These are phyloP conservation scores for Xenoacremonium recifei DNA, from an alignment of 2,329 filamentous ascomycete genomes.

Conservation along the genomic window DNA sequence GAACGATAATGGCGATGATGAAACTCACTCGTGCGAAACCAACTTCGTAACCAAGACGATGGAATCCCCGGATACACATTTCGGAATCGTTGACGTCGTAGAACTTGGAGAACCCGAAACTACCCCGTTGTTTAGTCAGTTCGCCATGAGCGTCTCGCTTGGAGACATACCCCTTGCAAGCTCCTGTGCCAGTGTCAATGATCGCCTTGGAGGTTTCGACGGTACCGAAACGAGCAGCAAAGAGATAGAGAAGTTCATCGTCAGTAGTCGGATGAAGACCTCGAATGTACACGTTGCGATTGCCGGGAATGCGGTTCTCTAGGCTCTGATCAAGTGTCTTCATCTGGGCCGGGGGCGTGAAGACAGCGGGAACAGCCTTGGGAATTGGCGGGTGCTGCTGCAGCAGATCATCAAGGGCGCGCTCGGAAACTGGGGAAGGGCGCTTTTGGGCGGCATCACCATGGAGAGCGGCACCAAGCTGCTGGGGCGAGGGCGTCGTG, in stretches of 20 bases:
- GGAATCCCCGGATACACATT: slow-evolving; percentile 94
- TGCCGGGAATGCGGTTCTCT: slow-evolving; percentile 85
- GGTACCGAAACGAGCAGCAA: slow-evolving; percentile 83
- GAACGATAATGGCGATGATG: too few species aligned
- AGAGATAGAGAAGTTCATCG: slow-evolving; percentile 80
- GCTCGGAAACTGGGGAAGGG: slow-evolving; percentile 40
- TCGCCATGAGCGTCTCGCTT: too few species aligned
- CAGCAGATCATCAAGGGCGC: slow-evolving; percentile 62
- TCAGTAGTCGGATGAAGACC: slow-evolving; percentile 94
- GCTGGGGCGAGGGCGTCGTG: slow-evolving; percentile 65
- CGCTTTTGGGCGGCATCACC: slow-evolving; percentile 42
- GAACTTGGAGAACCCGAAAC: slow-evolving; percentile 98
- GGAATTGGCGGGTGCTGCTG: slow-evolving; percentile 81
- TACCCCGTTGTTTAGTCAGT: slow-evolving; percentile 40
- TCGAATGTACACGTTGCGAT: slow-evolving; percentile 97
- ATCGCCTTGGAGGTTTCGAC: slow-evolving; percentile 98
- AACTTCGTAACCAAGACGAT: slow-evolving; percentile 92
- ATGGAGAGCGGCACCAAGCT: slow-evolving; percentile 45
- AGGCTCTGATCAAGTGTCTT: slow-evolving; percentile 92
- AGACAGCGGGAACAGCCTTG: slow-evolving; percentile 83
- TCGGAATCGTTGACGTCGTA: slow-evolving; percentile 84
- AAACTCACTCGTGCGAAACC: slow-evolving; percentile 83
- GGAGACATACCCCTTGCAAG: slow-evolving; percentile 84
- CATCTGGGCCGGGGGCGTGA: slow-evolving; percentile 78
- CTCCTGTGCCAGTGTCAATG: slow-evolving; percentile 87